Base-by-base conservation (phyloP, 305 asterid species). In the Solanum aculeatissimum region DNA sequence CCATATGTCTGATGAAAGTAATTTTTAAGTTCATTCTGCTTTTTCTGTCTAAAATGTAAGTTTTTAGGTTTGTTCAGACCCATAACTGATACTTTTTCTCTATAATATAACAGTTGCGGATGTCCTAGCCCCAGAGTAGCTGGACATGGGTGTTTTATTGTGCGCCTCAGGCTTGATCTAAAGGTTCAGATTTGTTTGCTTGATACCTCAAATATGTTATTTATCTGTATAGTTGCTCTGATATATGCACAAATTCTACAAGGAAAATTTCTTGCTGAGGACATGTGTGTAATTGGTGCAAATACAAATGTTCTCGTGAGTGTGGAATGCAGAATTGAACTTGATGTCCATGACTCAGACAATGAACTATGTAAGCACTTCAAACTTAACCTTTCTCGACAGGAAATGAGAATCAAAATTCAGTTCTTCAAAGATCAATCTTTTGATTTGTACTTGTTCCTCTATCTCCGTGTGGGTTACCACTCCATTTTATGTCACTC, bases 121-220 rank as follows among this genome's bases (percentile, higher is more conserved):
- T 96, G 99, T 86, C 98, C 99, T 81, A 94, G 98, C 85, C 94
- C 98, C 5, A 95, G 89, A 88, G 99, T 95, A 85, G 98, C 98
- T 86, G 98, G 99, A 78, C 95, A 95, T 88, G 98, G 99, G 82
- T 96, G 99, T 86, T 95, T 96, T 70, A 98, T 98, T 53, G 99
- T 88, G 83, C 93, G n/a, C 58, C 94, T 93, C 85, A 96, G 94
- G 98, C 97, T 93, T 88, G 97, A 94, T 84, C 98, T 98, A 80
- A 92, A 95, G 98, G 99, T 96, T 72, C 86, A 94, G 84, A 35
- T 25, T 63, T 68, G 75, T 85, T 84, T 69, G 57, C 83, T 80
- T 54, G 71, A 72, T 57, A 29, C 65, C 53, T 60, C 84, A 79
- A 81, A 69, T 60, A 58, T 58, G 14, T 70, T 75, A 68, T 42